phyloP scores from a whole-genome alignment of 768 basidiomycete genomes.

The Lyophyllum atratum region DNA sequence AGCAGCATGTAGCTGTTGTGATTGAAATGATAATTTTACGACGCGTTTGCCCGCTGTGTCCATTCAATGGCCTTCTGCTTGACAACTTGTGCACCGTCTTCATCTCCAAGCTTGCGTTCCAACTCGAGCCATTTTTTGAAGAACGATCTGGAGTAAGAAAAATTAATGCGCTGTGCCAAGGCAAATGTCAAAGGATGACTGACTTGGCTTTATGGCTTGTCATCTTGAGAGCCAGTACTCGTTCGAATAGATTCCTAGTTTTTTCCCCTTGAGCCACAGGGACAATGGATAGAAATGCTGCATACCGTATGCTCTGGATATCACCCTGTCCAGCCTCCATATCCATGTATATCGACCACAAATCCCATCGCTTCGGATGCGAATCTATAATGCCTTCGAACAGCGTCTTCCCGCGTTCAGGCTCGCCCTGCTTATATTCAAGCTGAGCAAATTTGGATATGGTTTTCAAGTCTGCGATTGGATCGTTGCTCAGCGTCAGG shows the following conservation, averaged over 20 bases:
- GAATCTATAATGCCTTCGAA: conserved; percentile 97
- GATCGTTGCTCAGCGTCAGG: background rate
- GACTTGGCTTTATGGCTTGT: conserved; percentile 96
- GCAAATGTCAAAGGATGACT: conserved; percentile 28
- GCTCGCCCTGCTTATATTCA: conserved; percentile 92
- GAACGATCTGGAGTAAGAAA: conserved; percentile 59
- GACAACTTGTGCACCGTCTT: conserved; percentile 74
- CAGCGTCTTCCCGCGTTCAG: conserved; percentile 92
- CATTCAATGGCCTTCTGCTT: conserved; percentile 92
- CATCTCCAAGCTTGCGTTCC: conserved; percentile 86
- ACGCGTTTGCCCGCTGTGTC: conserved; percentile 66
- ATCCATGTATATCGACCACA: conserved; percentile 97
- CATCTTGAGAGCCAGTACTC: conserved; percentile 82
- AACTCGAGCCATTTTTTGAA: conserved; percentile 98
- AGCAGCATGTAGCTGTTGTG: conserved; percentile 29
- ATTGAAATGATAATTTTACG: conserved; percentile 28
- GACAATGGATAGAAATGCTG: background rate
- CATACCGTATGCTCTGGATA: conserved; percentile 76
- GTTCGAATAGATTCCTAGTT: conserved; percentile 80
- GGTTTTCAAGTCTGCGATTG: conserved; percentile 80
- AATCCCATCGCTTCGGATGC: conserved; percentile 91
- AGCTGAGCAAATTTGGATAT: conserved; percentile 94
- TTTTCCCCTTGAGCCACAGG: background rate
- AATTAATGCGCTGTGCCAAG: conserved; percentile 3
- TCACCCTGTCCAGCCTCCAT: conserved; percentile 86